phyloP scores from a whole-genome alignment of 106 monocot species.

The Agapanthus africanus region DNA sequence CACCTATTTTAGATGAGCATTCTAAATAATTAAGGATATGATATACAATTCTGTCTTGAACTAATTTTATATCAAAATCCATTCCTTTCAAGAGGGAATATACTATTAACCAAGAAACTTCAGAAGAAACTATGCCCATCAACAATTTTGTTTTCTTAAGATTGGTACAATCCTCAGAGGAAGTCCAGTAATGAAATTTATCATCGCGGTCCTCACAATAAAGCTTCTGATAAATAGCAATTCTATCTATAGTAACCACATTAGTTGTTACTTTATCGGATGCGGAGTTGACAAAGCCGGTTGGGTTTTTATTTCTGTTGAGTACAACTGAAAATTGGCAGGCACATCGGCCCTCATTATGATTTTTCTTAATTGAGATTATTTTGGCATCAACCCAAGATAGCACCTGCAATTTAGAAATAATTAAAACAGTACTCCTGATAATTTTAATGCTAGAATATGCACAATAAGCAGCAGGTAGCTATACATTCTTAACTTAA shows the following conservation, averaged over 20 bases:
- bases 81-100: conserved; percentile 37
- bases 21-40: conserved; percentile 18
- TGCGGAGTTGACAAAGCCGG: conserved; percentile 4
- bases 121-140: conserved; percentile 29
- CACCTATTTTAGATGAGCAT: neutral
- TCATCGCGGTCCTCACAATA: conserved; percentile 20
- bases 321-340: conserved; percentile 50
- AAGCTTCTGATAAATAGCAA: conserved; percentile 56
- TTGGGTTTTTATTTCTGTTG: conserved; percentile 16
- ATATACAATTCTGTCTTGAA: conserved; percentile 37
- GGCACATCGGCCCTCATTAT: conserved; percentile 34
- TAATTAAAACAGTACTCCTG: neutral
- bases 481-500: too few relatives aligned
- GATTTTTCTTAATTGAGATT: conserved; percentile 34
- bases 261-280: conserved; percentile 14
- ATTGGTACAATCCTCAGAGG: conserved; percentile 24
- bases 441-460: too few relatives aligned
- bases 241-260: conserved; percentile 42
- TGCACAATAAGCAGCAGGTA: too few relatives aligned
- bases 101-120: conserved; percentile 46
- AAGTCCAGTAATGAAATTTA: conserved; percentile 30
- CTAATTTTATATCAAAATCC: conserved; percentile 35
- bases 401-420: conserved; percentile 26
- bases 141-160: conserved; percentile 32
- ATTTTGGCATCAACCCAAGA: conserved; percentile 66